Percentiles rank a stretch among this genome's conserved stretches.
Conservation (phyloP, 768 basidiomycete species). For the Panaeolus papilionaceus region DNA sequence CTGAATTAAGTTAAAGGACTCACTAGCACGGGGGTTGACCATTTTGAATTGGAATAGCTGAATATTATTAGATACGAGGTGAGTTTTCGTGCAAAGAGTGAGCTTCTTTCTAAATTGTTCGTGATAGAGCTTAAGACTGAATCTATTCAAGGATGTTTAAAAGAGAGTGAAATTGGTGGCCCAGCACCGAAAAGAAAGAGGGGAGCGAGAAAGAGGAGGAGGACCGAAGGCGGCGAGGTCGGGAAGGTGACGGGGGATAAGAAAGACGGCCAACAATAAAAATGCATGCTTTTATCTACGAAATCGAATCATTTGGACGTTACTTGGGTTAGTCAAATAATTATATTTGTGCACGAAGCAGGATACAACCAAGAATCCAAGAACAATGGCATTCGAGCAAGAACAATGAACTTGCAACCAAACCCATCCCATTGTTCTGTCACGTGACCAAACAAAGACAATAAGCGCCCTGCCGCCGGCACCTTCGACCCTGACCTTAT, state of each 20-base stretch:
- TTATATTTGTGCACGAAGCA: constrained; percentile 16
- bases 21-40: constrained; percentile 47
- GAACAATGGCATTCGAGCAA: constrained; percentile 13
- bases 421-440: constrained; percentile 16
- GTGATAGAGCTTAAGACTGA: constrained; percentile 6
- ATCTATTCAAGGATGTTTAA: constrained; percentile 12
- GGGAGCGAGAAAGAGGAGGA: constrained; percentile 1
- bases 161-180: constrained; percentile 10
- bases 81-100: background rate
- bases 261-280: constrained; percentile 16
- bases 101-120: constrained; percentile 10
- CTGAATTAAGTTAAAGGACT: constrained; percentile 22
- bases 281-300: background rate
- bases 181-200: constrained; percentile 12
- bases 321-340: constrained; percentile 19
- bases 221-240: constrained; percentile 7
- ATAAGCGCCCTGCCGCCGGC: constrained; percentile 14
- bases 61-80: background rate
- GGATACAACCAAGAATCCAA: constrained; percentile 9
- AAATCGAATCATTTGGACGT: constrained; percentile 16
- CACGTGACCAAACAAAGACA: constrained; percentile 7
- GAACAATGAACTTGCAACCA: constrained; percentile 16
- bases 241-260: constrained; percentile 19
- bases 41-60: constrained; percentile 25
- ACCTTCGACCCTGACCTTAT: constrained; percentile 6